phyloP scores from a whole-genome alignment of 2,329 filamentous ascomycete species.

The Aspergillus sclerotialis region DNA sequence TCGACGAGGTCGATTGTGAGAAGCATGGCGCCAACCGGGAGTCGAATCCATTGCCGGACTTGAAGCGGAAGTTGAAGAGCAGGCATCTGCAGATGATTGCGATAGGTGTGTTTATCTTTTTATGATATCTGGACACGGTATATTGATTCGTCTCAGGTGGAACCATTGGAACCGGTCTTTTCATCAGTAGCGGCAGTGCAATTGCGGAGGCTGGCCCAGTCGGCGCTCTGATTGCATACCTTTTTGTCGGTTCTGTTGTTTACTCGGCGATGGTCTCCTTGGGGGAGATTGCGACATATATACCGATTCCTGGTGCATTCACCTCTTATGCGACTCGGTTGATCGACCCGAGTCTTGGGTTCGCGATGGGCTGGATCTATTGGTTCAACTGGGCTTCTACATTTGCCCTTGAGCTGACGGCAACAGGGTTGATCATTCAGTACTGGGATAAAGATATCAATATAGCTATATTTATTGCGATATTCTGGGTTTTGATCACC shows the following conservation, averaged over 20 bases:
- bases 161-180: constrained; percentile 65
- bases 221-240: constrained; percentile 59
- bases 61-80: constrained; percentile 16
- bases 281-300: constrained; percentile 66
- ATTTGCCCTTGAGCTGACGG: constrained; percentile 63
- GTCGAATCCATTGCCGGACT: constrained; percentile 53
- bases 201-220: constrained; percentile 58
- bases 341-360: constrained; percentile 63
- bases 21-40: constrained; percentile 32
- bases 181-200: constrained; percentile 59
- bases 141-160: constrained; percentile 33
- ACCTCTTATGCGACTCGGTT: constrained; percentile 74
- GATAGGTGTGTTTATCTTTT: constrained; percentile 7
- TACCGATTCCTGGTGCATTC: constrained; percentile 69
- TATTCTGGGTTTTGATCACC: constrained; percentile 67
- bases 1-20: constrained; percentile 29
- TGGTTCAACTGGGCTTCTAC: constrained; percentile 74
- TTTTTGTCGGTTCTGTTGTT: constrained; percentile 63
- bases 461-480: constrained; percentile 63
- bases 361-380: constrained; percentile 75
- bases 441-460: constrained; percentile 59
- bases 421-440: constrained; percentile 65
- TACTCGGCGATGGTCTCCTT: constrained; percentile 65
- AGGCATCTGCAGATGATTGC: constrained; percentile 19
- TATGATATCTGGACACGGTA: background rate